Conservation (phyloP, 2,329 filamentous ascomycete species). For the Sclerotinia trifoliorum region DNA sequence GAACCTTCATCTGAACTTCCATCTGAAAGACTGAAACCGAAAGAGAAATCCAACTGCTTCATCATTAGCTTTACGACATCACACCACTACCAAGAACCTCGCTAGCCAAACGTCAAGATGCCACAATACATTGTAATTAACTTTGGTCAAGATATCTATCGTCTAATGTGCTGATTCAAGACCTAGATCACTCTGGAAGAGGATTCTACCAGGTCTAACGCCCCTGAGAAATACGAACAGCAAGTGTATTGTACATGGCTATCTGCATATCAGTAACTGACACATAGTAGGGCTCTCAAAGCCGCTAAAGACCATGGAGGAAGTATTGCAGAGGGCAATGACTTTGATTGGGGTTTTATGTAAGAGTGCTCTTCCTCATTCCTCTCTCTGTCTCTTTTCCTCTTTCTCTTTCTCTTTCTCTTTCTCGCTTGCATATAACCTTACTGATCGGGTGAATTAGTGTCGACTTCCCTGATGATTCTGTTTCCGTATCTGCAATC, state of each 20-base stretch:
- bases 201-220: background rate
- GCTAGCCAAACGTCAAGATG: background rate
- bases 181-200: background rate
- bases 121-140: background rate
- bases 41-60: background rate
- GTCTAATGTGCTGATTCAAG: background rate
- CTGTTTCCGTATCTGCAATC: background rate
- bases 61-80: background rate
- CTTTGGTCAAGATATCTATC: background rate
- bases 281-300: background rate
- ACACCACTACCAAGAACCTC: background rate
- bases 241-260: background rate
- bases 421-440: too few species aligned
- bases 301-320: background rate
- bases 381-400: too few species aligned
- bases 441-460: background rate
- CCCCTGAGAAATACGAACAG: background rate
- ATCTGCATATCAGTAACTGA: background rate
- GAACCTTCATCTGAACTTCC: background rate
- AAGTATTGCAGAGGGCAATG: background rate
- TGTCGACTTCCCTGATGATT: background rate
- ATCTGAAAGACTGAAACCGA: too few species aligned
- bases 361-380: background rate
- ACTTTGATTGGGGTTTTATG: background rate
- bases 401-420: background rate